Base-by-base conservation (phyloP, 306 rosid genomes). In the Fragaria iinumae region DNA sequence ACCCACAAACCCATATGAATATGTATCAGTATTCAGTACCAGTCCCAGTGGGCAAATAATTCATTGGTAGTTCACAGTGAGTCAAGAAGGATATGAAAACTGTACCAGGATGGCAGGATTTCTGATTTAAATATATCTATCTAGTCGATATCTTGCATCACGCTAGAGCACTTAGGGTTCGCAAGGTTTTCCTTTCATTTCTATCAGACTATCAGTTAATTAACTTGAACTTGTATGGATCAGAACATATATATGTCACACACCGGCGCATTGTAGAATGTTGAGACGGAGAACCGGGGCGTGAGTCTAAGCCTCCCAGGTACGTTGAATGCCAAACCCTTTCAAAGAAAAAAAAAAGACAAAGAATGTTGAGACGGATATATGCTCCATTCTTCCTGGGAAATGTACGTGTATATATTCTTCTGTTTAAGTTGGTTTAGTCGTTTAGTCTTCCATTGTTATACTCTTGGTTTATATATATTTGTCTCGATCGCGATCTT, bases 21-120 rank as follows among this genome's bases (percentile, higher is more conserved):
- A 27, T 38, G n/a, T 72, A 52, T 48, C 63, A 50, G 69, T 64
- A 32, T 45, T 48, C 63, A 50, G 69, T 64, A 32, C 69, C 48
- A 18, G 47, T 66, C 48, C 70, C 14, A 66, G 27, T 38, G 45
- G 48, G 8, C 70, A 8, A 66, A 66, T 66, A 66, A 66, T 38
- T 66, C 48, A 66, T 6, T 65, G 45, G 25, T 38, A 66, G 48
- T 66, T 20, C 71, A 66, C 49, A 38, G 49, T 18, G 70, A 66
- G 21, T 66, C 14, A 20, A 20, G 27, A 66, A 38, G 47, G 16
- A 36, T 3, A 65, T 34, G 20, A 6, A 34, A 55, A 16, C 27
- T 55, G 12, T 55, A 55, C 60, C 27, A 8, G 60, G 1, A 55
- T 55, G 5, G 20, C 18, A 48, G 2, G 18, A 59, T 59, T 10